Evolutionary conservation across 1,284 basidiomycete species (phyloP).

Genomic region (Pseudozyma tsukubaensis): DNA sequence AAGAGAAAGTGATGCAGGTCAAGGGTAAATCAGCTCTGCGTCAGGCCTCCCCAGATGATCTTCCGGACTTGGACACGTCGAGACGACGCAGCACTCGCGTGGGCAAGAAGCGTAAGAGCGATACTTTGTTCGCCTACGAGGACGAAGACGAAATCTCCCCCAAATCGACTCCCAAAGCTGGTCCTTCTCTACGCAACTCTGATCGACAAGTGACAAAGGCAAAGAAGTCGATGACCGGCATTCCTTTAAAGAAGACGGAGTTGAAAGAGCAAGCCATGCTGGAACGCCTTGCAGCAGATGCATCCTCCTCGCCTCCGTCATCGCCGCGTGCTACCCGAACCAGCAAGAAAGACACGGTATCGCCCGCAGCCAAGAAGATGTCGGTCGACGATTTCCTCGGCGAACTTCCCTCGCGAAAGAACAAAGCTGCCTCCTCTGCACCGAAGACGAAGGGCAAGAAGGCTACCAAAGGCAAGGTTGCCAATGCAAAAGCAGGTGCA

Average conservation of each 20-base stretch:
- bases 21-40: neutral
- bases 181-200: neutral
- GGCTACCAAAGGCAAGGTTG: slow-evolving; percentile 4
- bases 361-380: slow-evolving; percentile 17
- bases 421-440: neutral
- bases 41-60: neutral
- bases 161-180: neutral
- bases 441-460: slow-evolving; percentile 7
- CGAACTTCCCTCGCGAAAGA: slow-evolving; percentile 21
- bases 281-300: slow-evolving; percentile 11
- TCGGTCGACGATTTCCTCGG: slow-evolving; percentile 26
- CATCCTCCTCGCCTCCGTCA: slow-evolving; percentile 7
- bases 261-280: slow-evolving; percentile 20
- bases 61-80: slow-evolving; percentile 1
- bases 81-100: slow-evolving; percentile 8
- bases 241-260: slow-evolving; percentile 25
- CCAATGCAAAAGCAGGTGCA: neutral
- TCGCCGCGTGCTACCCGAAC: slow-evolving; percentile 8
- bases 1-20: neutral
- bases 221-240: slow-evolving; percentile 1
- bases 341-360: slow-evolving; percentile 2
- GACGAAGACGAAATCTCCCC: neutral
- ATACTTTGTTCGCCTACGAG: neutral
- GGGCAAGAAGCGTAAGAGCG: slow-evolving; percentile 11
- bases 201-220: neutral